Conservation (phyloP, 768 basidiomycete species). For the Tricholomella constricta region DNA sequence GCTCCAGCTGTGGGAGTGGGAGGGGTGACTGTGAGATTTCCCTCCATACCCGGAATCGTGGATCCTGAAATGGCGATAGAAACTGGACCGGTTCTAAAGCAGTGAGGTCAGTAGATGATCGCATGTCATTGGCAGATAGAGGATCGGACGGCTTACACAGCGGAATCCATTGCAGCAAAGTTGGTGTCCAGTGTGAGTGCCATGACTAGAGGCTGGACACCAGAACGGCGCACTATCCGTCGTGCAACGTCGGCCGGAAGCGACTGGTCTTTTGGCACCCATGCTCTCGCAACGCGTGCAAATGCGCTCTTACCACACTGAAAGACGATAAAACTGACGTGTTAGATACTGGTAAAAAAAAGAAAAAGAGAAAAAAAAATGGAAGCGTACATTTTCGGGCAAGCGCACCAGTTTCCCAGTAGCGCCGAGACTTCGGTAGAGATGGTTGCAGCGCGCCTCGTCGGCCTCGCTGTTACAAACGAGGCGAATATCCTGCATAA, state of each 20-base stretch:
- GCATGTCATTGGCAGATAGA: not conserved
- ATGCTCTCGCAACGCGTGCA: constrained; percentile 34
- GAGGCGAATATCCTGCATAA: constrained; percentile 48
- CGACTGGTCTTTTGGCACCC: constrained; percentile 39
- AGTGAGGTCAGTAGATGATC: not conserved
- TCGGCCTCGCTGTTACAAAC: constrained; percentile 38
- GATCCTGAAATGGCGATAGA: constrained; percentile 27
- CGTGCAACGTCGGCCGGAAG: constrained; percentile 26
- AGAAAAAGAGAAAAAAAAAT: no score
- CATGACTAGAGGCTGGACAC: constrained; percentile 28
- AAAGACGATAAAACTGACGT: not conserved
- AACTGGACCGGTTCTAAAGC: constrained; percentile 18
- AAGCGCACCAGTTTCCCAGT: constrained; percentile 51
- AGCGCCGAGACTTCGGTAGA: constrained; percentile 36
- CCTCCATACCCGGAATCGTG: constrained; percentile 20
- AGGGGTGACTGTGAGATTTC: constrained; percentile 18
- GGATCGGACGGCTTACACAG: constrained; percentile 7
- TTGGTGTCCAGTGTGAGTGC: constrained; percentile 39
- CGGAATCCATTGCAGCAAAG: constrained; percentile 29
- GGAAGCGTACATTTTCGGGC: constrained; percentile 45
- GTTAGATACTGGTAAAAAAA: not conserved
- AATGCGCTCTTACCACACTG: constrained; percentile 41
- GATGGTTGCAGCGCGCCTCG: constrained; percentile 35
- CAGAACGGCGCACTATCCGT: constrained; percentile 27
- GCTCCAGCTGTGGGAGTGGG: constrained; percentile 13